A percentile compares a stretch with the other conserved stretches of the same genome.
Conservation (phyloP, 495 filamentous ascomycete genomes). For the Penicillium angulare region DNA sequence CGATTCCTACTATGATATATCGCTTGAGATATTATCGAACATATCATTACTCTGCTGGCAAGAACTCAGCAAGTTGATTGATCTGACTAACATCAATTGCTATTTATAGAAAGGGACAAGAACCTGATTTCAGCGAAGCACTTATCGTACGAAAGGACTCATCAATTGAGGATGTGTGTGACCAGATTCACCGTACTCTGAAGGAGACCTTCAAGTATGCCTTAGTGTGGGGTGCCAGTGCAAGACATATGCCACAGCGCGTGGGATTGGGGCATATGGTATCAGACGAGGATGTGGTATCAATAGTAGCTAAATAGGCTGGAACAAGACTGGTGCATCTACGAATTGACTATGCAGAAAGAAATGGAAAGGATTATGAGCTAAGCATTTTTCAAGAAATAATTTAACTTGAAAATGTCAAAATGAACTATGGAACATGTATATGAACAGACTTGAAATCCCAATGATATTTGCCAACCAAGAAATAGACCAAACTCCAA, state of each 20-base stretch:
- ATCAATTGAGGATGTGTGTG: slow-evolving; percentile 95
- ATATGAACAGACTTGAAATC: too few species aligned
- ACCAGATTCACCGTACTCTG: slow-evolving; percentile 87
- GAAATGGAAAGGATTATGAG: slow-evolving; percentile 1
- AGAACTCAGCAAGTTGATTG: background rate
- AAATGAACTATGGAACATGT: slow-evolving; percentile 9
- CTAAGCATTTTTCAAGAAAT: background rate
- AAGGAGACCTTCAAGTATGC: slow-evolving; percentile 99
- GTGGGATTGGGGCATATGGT: slow-evolving; percentile 87
- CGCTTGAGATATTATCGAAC: slow-evolving; percentile 5
- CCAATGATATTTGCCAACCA: background rate
- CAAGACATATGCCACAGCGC: slow-evolving; percentile 89
- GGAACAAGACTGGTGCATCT: background rate
- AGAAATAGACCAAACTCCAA: slow-evolving; percentile 11
- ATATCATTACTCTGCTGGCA: too few species aligned
- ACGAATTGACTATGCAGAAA: slow-evolving; percentile 7
- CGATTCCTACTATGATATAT: too few species aligned
- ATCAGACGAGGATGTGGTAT: slow-evolving; percentile 95
- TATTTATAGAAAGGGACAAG: slow-evolving; percentile 67
- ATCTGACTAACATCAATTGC: background rate
- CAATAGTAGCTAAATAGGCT: slow-evolving; percentile 65
- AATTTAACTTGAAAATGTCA: background rate
- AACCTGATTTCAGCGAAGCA: slow-evolving; percentile 89
- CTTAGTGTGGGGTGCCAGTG: slow-evolving; percentile 95
- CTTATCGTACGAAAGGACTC: slow-evolving; percentile 86